Conservation (phyloP, 2,329 filamentous ascomycete species). For the Monilinia polystroma region DNA sequence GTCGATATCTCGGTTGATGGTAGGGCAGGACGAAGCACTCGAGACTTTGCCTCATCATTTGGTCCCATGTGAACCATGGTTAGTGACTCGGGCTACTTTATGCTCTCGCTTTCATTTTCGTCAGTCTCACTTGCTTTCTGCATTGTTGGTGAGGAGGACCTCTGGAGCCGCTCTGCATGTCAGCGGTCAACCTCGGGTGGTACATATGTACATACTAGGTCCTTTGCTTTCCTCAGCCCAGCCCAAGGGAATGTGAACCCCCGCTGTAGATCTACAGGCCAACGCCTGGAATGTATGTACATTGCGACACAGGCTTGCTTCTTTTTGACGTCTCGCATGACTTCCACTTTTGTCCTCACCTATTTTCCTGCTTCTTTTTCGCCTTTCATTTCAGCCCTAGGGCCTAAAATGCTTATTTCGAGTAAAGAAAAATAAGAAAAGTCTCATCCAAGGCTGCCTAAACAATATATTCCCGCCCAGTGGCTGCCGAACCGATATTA, state of each 20-base stretch:
- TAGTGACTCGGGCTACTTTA: background rate
- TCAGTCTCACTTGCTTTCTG: slow-evolving; percentile 4
- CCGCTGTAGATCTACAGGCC: background rate
- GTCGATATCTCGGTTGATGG: slow-evolving; percentile 19
- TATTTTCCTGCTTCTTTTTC: background rate
- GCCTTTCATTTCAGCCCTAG: slow-evolving; percentile 10
- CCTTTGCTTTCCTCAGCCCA: background rate
- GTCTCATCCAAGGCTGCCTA: no score
- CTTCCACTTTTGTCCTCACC: background rate
- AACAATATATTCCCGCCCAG: background rate
- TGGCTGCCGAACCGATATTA: slow-evolving; percentile 5
- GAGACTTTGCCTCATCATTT: background rate
- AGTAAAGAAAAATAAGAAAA: background rate
- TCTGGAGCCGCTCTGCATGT: slow-evolving; percentile 18
- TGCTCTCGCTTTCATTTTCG: background rate
- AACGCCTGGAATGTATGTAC: background rate
- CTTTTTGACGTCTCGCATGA: slow-evolving; percentile 2
- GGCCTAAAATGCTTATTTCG: background rate
- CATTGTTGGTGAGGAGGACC: background rate
- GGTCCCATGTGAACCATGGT: background rate
- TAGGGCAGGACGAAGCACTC: slow-evolving; percentile 10
- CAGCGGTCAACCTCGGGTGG: slow-evolving; percentile 13
- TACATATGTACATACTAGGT: background rate
- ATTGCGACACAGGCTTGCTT: background rate
- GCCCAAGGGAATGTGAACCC: background rate